phyloP scores from a whole-genome alignment of 2,329 filamentous ascomycete species.

The Lasiodiplodia hormozganensis region DNA sequence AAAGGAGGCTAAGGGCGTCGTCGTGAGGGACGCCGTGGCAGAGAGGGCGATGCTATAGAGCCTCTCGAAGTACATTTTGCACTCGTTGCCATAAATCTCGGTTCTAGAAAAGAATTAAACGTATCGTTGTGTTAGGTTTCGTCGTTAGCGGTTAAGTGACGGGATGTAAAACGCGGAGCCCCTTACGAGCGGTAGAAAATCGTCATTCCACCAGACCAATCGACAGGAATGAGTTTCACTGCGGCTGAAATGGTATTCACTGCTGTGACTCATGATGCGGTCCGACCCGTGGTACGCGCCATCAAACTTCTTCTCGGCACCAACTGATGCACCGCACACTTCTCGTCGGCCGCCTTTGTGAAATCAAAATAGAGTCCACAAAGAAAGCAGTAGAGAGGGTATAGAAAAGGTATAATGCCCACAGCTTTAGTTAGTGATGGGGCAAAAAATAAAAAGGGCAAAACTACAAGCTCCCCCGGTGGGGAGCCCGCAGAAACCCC shows the following conservation, averaged over 20 bases:
- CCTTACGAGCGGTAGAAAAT: not conserved
- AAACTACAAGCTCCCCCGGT: too few relatives aligned
- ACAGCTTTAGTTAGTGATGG: too few relatives aligned
- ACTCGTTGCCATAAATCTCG: too few relatives aligned
- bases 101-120: not conserved
- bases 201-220: not conserved
- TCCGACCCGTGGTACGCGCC: not conserved
- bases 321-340: not conserved
- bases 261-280: not conserved
- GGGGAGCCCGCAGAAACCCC: too few relatives aligned
- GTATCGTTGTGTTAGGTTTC: too few relatives aligned
- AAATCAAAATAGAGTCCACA: too few relatives aligned
- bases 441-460: too few relatives aligned
- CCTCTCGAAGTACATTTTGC: not conserved
- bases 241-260: not conserved
- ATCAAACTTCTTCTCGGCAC: not conserved
- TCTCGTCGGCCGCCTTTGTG: not conserved
- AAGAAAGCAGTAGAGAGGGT: too few relatives aligned
- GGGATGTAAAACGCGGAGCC: not conserved
- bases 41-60: constrained; percentile 50
- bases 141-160: not conserved
- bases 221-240: not conserved
- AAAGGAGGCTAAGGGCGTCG: constrained; percentile 35
- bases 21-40: constrained; percentile 35
- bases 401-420: too few relatives aligned